Evolutionary conservation across 192 early-diverging fungal species (phyloP), one percentile per base, ranked within the genome.

Genomic region (Coemansia sp.): DNA sequence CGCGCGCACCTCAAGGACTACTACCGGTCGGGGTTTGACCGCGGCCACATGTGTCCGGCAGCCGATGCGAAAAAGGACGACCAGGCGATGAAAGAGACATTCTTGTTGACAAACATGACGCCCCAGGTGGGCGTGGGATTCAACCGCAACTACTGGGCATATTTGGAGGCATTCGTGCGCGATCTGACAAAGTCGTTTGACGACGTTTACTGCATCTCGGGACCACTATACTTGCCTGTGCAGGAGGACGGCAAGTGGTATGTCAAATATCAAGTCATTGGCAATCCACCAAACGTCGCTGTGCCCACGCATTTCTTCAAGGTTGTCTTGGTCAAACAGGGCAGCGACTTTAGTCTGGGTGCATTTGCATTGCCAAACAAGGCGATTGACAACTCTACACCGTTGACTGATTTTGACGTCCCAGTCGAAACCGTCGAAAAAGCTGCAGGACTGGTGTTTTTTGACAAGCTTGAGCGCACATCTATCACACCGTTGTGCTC

Each of bases 231-330:
- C 55, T 72, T 98, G 18, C 94, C 95, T 1, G 80, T 90, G 49
- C 66, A 83, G 54, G 90, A 90, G 48, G 86, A 89, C 69, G 85
- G 84, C 48, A 91, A 89, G 77, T 89, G 75, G 66, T 88, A 90
- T 47, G 87, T 95, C 10, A 89, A 86, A 43, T 93, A 94, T 65
- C 86, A 98, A 79, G 88, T 96, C 23, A 90, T 98, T 55, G 94
- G 95, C 0, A 78, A 84, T 52, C 88, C 92, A 20, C 92, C 93
- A n/a, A 92, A 92, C 56, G 85, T 91, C 48, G 88, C 89, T 8
- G 95, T 98, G 3, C 95, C 95, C 4, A 96, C 94, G 2, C 94
- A 96, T 58, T 96, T 94, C 70, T 98, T 86, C 79, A 98, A 98
- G 75, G 88, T 92, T 19, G 87, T 95, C 29, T 67, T 93, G 71